Conservation (phyloP, 2,329 filamentous ascomycete genomes). For the Aspergillus clavatus region DNA sequence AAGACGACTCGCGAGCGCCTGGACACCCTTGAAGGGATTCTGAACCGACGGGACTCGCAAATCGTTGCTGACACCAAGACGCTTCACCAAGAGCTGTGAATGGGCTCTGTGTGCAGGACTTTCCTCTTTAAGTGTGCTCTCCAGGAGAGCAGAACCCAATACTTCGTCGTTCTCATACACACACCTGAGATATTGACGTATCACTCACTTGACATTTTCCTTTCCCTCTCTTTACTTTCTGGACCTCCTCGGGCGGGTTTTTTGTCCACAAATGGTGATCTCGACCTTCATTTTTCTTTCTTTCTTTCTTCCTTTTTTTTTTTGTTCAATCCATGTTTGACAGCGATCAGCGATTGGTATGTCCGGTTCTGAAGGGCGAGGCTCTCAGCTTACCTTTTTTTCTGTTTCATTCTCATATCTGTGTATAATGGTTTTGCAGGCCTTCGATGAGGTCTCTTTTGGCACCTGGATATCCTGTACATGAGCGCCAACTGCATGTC, state of each 20-base stretch:
- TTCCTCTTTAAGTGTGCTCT: neutral
- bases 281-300: conserved; percentile 1
- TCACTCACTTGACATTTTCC: conserved; percentile 1
- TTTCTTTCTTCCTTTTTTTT: too few species aligned
- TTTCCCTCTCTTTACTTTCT: neutral
- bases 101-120: neutral
- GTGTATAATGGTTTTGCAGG: conserved; percentile 1
- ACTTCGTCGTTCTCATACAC: neutral
- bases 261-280: neutral
- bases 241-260: neutral
- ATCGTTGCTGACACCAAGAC: conserved; percentile 14
- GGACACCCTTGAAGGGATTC: conserved; percentile 66
- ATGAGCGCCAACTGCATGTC: conserved; percentile 14
- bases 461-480: conserved; percentile 7
- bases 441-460: conserved; percentile 2
- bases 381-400: neutral
- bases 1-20: conserved; percentile 81
- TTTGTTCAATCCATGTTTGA: neutral
- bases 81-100: conserved; percentile 22
- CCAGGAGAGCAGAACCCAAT: neutral
- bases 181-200: neutral
- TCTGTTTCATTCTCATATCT: conserved; percentile 1
- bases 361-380: neutral
- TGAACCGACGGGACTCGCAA: conserved; percentile 53
- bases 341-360: neutral